phyloP scores from a whole-genome alignment of 2,329 filamentous ascomycete species.

The Calycina herbarum region DNA sequence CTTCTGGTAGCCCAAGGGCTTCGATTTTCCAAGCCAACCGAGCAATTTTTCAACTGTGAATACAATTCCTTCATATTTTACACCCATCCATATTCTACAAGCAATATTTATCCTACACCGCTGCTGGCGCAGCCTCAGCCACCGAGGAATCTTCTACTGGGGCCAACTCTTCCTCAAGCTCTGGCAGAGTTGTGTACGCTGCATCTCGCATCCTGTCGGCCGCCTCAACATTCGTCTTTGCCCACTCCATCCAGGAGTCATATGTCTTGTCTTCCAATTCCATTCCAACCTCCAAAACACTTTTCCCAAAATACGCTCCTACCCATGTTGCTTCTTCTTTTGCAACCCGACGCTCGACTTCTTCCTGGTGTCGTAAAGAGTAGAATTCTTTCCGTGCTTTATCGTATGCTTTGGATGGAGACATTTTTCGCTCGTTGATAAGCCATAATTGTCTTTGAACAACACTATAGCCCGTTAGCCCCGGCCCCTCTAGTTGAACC shows the following conservation, averaged over 20 bases:
- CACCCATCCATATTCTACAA: slow-evolving; percentile 7
- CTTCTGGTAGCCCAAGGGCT: background rate
- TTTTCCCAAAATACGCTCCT: slow-evolving; percentile 86
- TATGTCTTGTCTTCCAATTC: slow-evolving; percentile 76
- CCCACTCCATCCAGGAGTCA: slow-evolving; percentile 86
- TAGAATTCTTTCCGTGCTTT: slow-evolving; percentile 89
- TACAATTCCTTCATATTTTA: slow-evolving; percentile 9
- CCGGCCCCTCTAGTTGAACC: background rate
- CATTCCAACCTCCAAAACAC: slow-evolving; percentile 74
- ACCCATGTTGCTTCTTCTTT: slow-evolving; percentile 82
- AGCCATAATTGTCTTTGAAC: slow-evolving; percentile 89
- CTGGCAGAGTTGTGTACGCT: slow-evolving; percentile 47
- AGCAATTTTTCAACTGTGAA: background rate
- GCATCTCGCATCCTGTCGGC: slow-evolving; percentile 44
- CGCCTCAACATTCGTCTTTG: slow-evolving; percentile 49
- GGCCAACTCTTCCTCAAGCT: slow-evolving; percentile 34
- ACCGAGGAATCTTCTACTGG: slow-evolving; percentile 1
- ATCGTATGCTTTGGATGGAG: slow-evolving; percentile 76
- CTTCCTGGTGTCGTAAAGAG: slow-evolving; percentile 74
- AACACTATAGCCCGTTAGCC: slow-evolving; percentile 59
- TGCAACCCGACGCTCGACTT: slow-evolving; percentile 79
- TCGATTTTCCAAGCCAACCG: background rate
- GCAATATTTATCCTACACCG: slow-evolving; percentile 11
- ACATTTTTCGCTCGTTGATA: slow-evolving; percentile 64
- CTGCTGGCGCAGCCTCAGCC: background rate